phyloP scores from a whole-genome alignment of 495 filamentous ascomycete species.

The Penicillium odoratum region DNA sequence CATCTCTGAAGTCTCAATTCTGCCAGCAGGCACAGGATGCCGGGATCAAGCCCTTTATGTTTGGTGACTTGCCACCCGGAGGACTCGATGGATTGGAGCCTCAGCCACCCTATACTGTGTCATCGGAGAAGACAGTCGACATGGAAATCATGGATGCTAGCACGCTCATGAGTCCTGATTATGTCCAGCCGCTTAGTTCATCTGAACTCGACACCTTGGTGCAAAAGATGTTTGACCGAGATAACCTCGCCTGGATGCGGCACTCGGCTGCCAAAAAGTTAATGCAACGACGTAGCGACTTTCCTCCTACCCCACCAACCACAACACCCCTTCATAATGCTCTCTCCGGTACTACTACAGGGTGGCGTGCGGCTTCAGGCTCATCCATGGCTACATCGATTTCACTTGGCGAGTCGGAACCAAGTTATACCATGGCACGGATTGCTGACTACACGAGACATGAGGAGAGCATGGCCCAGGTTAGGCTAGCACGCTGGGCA shows the following conservation, averaged over 20 bases:
- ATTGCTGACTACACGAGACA: conserved; percentile 69
- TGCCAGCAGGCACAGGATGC: conserved; percentile 57
- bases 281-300: conserved; percentile 58
- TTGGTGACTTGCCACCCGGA: conserved; percentile 45
- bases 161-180: conserved; percentile 90
- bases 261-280: conserved; percentile 87
- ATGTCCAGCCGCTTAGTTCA: conserved; percentile 76
- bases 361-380: conserved; percentile 12
- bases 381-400: conserved; percentile 27
- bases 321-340: conserved; percentile 14
- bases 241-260: conserved; percentile 82
- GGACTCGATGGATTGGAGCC: conserved; percentile 26
- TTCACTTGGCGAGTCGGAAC: conserved; percentile 36
- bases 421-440: conserved; percentile 67
- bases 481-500: conserved; percentile 87
- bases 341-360: conserved; percentile 9
- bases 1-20: conserved; percentile 56
- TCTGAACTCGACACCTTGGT: conserved; percentile 77
- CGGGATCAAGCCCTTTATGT: conserved; percentile 68
- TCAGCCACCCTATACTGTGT: conserved; percentile 71
- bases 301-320: conserved; percentile 6
- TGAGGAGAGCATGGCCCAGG: conserved; percentile 73
- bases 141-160: conserved; percentile 93
- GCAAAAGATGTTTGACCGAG: conserved; percentile 70
- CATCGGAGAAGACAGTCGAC: conserved; percentile 74